Evolutionary conservation across 2,329 filamentous ascomycete species (phyloP), one percentile per base, ranked within the genome.

Genomic region (Nemania serpens): DNA sequence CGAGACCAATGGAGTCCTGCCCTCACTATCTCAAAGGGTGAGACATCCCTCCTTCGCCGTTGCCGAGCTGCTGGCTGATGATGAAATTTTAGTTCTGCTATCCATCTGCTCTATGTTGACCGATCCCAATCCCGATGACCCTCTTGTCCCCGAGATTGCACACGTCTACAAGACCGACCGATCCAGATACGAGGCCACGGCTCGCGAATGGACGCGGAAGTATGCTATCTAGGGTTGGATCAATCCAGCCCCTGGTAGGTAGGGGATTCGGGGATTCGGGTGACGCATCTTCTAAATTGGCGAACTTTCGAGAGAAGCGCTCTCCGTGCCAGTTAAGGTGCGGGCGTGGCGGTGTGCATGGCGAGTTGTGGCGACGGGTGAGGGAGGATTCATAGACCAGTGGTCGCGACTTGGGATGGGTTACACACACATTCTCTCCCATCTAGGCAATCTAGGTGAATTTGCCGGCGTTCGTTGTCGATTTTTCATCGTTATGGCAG

Each of bases 21-120:
- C 69, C 84, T 99, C 79, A 99, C 95, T 70, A 98, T 99, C 74
- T 97, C 92, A 64, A 99, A 99, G 88, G 95, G 95, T 97, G 81
- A 59, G 80, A 13, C 51, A 66, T 46, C 22, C 36, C 18, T 3
- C 11, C 20, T 2, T 1, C 15, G 1, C 13, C 9, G 3, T 3
- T 10, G 20, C 20, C 39, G 53, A 17, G 36, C 36, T 5, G n/a
- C 12, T 18, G 37, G 5, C 53, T 63, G 66, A 66, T 45, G 2
- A 56, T 18, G 10, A 17, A n/a, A 4, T 4, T 20, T 20, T 63
- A 98, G 95, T 99, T 59, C 86, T 99, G 29, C 87, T 99, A 68
- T 98, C 95, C 61, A 99, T 99, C 84, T 99, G 95, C 86, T 99
- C 95, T 55, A 98, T 99, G 95, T 84, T 99, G 78, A 99, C 95